Conservation (phyloP, 805 yeast genomes). For the Candida easanensis region DNA sequence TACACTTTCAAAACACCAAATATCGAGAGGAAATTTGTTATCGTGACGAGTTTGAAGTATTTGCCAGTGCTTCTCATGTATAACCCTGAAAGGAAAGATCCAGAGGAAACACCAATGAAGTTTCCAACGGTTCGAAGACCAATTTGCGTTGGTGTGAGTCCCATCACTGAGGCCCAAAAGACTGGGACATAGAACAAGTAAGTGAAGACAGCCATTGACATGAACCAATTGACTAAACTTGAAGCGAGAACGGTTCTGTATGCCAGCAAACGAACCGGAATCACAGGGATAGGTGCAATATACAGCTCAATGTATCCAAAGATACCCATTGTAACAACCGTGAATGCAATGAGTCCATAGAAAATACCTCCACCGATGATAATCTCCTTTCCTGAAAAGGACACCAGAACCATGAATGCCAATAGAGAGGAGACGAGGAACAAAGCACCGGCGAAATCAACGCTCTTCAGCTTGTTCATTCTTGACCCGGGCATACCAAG, state of each 20-base stretch:
- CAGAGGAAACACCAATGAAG: conserved; percentile 64
- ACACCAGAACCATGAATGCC: conserved; percentile 59
- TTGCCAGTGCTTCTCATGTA: conserved; percentile 67
- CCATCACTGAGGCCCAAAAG: conserved; percentile 53
- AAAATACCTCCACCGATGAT: conserved; percentile 45
- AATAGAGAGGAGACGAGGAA: conserved; percentile 57
- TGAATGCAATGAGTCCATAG: conserved; percentile 30
- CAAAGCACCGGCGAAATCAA: conserved; percentile 67
- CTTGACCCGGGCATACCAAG: conserved; percentile 44
- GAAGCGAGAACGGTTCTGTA: conserved; percentile 62
- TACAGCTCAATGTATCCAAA: conserved; percentile 47
- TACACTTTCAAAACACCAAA: conserved; percentile 44
- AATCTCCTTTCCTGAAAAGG: conserved; percentile 60
- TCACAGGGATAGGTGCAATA: conserved; percentile 52
- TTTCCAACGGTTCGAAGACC: conserved; percentile 57
- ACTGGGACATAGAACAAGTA: conserved; percentile 70
- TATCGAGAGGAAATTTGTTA: conserved; percentile 41
- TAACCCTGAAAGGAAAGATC: conserved; percentile 65
- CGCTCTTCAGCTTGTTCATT: conserved; percentile 46
- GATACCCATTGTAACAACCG: conserved; percentile 31
- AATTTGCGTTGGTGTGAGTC: conserved; percentile 50
- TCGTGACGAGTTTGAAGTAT: conserved; percentile 48
- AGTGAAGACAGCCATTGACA: conserved; percentile 65
- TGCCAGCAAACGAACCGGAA: conserved; percentile 54
- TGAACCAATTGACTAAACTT: conserved; percentile 62